Evolutionary conservation across 169 alveolate species (phyloP).

Genomic region (Toxoplasma gondii): DNA sequence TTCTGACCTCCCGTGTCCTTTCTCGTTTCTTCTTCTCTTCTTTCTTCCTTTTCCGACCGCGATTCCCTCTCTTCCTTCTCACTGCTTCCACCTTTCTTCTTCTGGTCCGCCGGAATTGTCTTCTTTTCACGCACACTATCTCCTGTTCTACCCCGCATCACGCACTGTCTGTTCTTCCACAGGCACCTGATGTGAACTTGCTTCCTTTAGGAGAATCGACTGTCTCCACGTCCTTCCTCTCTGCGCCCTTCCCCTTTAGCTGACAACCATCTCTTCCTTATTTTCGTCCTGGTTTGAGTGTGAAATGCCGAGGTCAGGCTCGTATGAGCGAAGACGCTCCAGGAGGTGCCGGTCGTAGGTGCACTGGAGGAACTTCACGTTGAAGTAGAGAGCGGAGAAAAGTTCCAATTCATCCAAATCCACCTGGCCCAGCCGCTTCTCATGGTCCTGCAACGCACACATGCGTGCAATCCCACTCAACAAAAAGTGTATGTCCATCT

Average conservation of each 20-base stretch:
- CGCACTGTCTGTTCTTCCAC: too few relatives aligned
- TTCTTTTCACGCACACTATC: too few relatives aligned
- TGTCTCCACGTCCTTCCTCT: neutral
- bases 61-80: neutral
- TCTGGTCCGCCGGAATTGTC: too few relatives aligned
- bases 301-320: neutral
- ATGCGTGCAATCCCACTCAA: neutral
- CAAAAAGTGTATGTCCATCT: neutral
- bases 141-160: too few relatives aligned
- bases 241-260: neutral
- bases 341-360: slow-evolving; percentile 32
- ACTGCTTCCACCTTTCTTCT: neutral
- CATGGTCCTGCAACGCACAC: neutral
- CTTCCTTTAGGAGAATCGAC: too few relatives aligned
- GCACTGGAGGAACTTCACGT: slow-evolving; percentile 35
- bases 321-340: neutral
- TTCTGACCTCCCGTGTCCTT: neutral
- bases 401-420: slow-evolving; percentile 27
- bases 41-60: neutral
- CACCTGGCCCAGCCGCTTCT: neutral
- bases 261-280: neutral
- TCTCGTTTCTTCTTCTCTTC: neutral
- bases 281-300: neutral
- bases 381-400: neutral
- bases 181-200: too few relatives aligned